These are phyloP conservation scores for Pseudogymnoascus sp. DNA, from an alignment of 2,329 filamentous ascomycete genomes.

Conservation along the genomic window DNA sequence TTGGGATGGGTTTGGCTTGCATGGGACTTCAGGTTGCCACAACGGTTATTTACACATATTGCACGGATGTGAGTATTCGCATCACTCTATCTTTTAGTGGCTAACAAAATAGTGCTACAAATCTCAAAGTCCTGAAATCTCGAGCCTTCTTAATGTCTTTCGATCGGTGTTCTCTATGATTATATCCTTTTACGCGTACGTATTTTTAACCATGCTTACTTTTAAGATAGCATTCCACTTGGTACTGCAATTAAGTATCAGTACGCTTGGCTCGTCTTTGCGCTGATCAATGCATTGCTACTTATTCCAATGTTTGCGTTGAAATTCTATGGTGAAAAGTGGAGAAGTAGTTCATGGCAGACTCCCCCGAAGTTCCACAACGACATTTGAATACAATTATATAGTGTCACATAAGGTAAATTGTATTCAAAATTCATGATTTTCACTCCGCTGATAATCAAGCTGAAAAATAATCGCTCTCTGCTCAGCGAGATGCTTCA, in stretches of 20 bases:
- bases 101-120: too few species aligned
- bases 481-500: too few species aligned
- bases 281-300: constrained; percentile 24
- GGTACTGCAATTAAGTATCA: constrained; percentile 25
- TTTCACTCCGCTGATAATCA: too few species aligned
- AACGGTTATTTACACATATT: constrained; percentile 31
- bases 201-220: not conserved
- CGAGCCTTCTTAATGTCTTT: too few species aligned
- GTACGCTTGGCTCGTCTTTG: constrained; percentile 28
- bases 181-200: too few species aligned
- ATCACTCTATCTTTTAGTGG: not conserved
- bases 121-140: too few species aligned
- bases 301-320: constrained; percentile 22
- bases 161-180: too few species aligned
- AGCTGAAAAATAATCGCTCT: too few species aligned
- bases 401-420: too few species aligned
- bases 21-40: constrained; percentile 32
- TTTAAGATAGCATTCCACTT: constrained; percentile 22
- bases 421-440: too few species aligned
- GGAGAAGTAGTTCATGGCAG: constrained; percentile 21
- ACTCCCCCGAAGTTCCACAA: constrained; percentile 18
- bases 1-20: constrained; percentile 32
- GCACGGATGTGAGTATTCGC: constrained; percentile 26
- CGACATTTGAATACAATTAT: constrained; percentile 4
- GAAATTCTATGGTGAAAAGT: constrained; percentile 20